Percentiles rank a stretch among this genome's conserved stretches.
phyloP scores from a whole-genome alignment of 2,329 filamentous ascomycete genomes.

The Trichoderma sp. region DNA sequence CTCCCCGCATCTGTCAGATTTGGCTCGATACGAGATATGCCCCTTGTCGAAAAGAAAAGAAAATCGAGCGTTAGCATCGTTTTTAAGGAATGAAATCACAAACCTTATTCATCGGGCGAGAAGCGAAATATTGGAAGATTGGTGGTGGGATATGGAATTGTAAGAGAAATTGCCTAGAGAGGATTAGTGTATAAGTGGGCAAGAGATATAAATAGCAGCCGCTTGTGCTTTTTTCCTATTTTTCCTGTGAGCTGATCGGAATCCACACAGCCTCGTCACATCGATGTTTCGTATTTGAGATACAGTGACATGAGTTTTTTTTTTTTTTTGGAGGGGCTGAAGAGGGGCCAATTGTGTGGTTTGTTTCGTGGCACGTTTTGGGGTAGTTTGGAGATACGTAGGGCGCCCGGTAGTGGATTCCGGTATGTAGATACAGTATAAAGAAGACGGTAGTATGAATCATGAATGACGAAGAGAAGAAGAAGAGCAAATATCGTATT shows the following conservation, averaged over 20 bases:
- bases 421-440: background rate
- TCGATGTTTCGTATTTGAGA: background rate
- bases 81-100: background rate
- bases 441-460: background rate
- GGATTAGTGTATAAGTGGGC: background rate
- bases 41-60: background rate
- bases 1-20: background rate
- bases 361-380: background rate
- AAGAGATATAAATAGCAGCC: background rate
- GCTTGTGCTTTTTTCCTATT: background rate
- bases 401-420: background rate
- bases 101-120: background rate
- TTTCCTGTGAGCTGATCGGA: background rate
- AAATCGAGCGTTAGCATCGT: background rate
- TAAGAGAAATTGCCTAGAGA: background rate
- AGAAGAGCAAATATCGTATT: background rate
- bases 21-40: background rate
- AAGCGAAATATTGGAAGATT: background rate
- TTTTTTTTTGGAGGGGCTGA: background rate
- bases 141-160: background rate
- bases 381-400: background rate
- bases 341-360: background rate
- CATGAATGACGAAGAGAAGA: background rate
- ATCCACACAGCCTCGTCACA: constrained; percentile 1
- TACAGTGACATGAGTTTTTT: background rate